Evolutionary conservation across 345 rosid genomes (phyloP).

Genomic region (Hypericum androsaemum): DNA sequence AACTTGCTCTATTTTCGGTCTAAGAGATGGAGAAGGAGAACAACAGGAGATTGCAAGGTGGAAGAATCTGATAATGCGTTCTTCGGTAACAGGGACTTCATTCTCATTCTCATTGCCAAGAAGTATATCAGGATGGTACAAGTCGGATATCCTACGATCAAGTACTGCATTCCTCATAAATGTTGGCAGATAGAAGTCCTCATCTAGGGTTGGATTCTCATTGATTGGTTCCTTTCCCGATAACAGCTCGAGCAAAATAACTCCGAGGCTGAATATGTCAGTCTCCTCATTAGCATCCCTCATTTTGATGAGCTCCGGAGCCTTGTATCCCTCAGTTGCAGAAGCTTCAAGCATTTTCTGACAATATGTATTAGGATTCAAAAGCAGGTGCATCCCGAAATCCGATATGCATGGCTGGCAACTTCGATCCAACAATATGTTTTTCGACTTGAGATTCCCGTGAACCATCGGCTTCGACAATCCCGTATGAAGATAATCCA

Average conservation of each 20-base stretch:
- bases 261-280: constrained; percentile 72
- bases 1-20: constrained; percentile 64
- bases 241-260: constrained; percentile 68
- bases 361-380: constrained; percentile 50
- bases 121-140: constrained; percentile 56
- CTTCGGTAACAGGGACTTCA: constrained; percentile 40
- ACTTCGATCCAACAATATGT: constrained; percentile 47
- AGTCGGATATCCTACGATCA: constrained; percentile 46
- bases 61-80: constrained; percentile 47
- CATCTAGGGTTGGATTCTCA: constrained; percentile 53
- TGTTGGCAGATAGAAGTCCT: constrained; percentile 56
- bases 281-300: constrained; percentile 55
- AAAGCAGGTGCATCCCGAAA: constrained; percentile 52
- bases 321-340: constrained; percentile 73
- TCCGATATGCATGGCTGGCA: constrained; percentile 54
- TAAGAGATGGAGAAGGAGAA: constrained; percentile 75
- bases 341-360: constrained; percentile 79
- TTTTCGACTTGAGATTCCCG: constrained; percentile 80
- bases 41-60: constrained; percentile 84
- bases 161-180: constrained; percentile 53
- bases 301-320: constrained; percentile 89
- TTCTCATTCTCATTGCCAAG: constrained; percentile 21
- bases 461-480: constrained; percentile 50
- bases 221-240: constrained; percentile 61
- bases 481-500: constrained; percentile 71